phyloP scores from a whole-genome alignment of 768 basidiomycete species.

The Serpula lacrymans region DNA sequence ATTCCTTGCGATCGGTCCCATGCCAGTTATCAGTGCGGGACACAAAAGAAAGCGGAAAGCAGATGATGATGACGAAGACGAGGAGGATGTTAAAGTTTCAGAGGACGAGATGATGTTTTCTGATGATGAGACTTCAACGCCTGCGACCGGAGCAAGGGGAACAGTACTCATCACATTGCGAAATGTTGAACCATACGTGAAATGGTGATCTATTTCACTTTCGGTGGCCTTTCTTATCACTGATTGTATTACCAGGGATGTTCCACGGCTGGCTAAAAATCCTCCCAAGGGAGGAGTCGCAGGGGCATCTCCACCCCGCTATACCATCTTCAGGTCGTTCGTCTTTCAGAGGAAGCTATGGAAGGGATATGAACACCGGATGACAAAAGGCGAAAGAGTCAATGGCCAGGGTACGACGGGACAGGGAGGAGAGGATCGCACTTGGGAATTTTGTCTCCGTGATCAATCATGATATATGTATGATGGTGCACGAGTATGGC shows the following conservation, averaged over 20 bases:
- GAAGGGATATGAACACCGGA: slow-evolving; percentile 88
- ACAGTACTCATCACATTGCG: slow-evolving; percentile 84
- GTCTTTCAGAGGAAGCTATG: slow-evolving; percentile 66
- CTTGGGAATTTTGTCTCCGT: slow-evolving; percentile 79
- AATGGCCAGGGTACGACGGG: slow-evolving; percentile 64
- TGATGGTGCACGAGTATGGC: too few relatives aligned
- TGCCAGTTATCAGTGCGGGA: slow-evolving; percentile 39
- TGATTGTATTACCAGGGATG: slow-evolving; percentile 48
- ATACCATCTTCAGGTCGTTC: slow-evolving; percentile 75
- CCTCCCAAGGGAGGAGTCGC: slow-evolving; percentile 53
- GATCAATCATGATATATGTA: too few relatives aligned
- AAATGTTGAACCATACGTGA: slow-evolving; percentile 82
- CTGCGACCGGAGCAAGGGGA: slow-evolving; percentile 41
- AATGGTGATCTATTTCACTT: slow-evolving; percentile 54
- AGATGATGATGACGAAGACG: slow-evolving; percentile 43
- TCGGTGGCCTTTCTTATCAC: not conserved
- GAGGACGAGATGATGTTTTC: slow-evolving; percentile 11
- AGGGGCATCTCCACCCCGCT: slow-evolving; percentile 53
- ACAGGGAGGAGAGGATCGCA: slow-evolving; percentile 75
- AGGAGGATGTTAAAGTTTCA: slow-evolving; percentile 37
- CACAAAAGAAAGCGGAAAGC: slow-evolving; percentile 39
- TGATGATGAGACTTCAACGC: slow-evolving; percentile 9
- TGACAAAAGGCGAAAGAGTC: slow-evolving; percentile 85
- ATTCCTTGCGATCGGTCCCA: slow-evolving; percentile 54
- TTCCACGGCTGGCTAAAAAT: slow-evolving; percentile 71